These are phyloP conservation scores for Fusarium chuoi DNA, from an alignment of 2,329 filamentous ascomycete species.

Conservation along the genomic window DNA sequence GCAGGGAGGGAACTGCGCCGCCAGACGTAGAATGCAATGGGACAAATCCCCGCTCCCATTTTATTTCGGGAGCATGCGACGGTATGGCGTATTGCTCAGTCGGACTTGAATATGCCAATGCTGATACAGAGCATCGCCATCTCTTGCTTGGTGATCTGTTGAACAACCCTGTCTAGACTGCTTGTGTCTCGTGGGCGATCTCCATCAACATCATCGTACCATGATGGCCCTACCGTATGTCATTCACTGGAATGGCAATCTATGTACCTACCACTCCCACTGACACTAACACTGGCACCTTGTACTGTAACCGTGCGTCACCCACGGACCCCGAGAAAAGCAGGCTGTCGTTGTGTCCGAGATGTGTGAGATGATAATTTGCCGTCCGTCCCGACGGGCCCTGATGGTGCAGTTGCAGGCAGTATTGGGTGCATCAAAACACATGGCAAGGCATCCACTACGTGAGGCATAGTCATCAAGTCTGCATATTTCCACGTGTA, in stretches of 20 bases:
- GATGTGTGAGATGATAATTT: constrained; percentile 1
- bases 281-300: neutral
- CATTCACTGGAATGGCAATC: constrained; percentile 12
- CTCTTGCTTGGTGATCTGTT: neutral
- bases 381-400: constrained; percentile 20
- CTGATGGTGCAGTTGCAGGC: neutral
- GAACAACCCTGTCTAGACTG: neutral
- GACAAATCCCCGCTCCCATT: constrained; percentile 14
- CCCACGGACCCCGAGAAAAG: neutral
- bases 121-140: constrained; percentile 5
- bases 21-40: constrained; percentile 1
- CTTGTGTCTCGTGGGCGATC: constrained; percentile 19
- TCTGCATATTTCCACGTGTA: constrained; percentile 25
- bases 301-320: constrained; percentile 10
- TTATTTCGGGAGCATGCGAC: constrained; percentile 6
- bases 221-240: constrained; percentile 32
- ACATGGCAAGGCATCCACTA: constrained; percentile 29
- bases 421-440: constrained; percentile 5
- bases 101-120: constrained; percentile 4
- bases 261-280: constrained; percentile 8
- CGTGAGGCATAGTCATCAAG: neutral
- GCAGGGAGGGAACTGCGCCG: constrained; percentile 1
- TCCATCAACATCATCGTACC: constrained; percentile 28
- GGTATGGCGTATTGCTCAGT: constrained; percentile 2
- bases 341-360: constrained; percentile 1